Conservation (phyloP, 192 early-diverging fungal species). For the Pecoramyces ruminantium region DNA sequence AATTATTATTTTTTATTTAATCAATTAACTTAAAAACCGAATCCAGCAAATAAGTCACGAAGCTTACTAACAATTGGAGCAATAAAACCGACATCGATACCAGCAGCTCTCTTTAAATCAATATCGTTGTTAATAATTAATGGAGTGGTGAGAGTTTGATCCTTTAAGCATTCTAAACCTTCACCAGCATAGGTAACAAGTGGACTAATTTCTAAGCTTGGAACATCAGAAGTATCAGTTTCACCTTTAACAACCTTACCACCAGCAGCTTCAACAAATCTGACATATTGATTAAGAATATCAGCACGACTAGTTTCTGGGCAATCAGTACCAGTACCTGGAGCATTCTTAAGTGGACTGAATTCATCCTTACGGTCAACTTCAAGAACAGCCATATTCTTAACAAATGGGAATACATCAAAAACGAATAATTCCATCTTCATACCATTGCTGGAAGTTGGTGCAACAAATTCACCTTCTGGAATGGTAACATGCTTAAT, state of each 20-base stretch:
- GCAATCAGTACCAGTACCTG: conserved; percentile 66
- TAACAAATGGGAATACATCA: conserved; percentile 89
- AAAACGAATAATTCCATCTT: conserved; percentile 99
- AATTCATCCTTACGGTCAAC: conserved; percentile 88
- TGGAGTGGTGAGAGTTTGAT: conserved; percentile 30
- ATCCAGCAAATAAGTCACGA: neutral
- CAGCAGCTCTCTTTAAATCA: neutral
- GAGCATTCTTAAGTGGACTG: conserved; percentile 93
- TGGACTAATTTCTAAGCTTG: conserved; percentile 69
- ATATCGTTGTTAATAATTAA: neutral
- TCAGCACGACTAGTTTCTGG: conserved; percentile 87
- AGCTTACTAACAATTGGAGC: neutral
- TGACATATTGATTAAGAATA: conserved; percentile 69
- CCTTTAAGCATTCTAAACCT: conserved; percentile 62
- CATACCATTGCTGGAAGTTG: conserved; percentile 80
- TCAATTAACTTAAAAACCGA: neutral
- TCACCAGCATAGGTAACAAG: conserved; percentile 87
- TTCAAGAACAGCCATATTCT: conserved; percentile 82
- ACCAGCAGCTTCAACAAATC: conserved; percentile 74
- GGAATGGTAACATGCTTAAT: conserved; percentile 75
- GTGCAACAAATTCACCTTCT: conserved; percentile 49
- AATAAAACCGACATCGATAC: neutral
- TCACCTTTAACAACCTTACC: conserved; percentile 45
- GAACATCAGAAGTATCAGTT: conserved; percentile 16
- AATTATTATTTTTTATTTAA: no score